Evolutionary conservation across 176 grass and related monocot genomes (phyloP).

Genomic region (Zoysia japonica): DNA sequence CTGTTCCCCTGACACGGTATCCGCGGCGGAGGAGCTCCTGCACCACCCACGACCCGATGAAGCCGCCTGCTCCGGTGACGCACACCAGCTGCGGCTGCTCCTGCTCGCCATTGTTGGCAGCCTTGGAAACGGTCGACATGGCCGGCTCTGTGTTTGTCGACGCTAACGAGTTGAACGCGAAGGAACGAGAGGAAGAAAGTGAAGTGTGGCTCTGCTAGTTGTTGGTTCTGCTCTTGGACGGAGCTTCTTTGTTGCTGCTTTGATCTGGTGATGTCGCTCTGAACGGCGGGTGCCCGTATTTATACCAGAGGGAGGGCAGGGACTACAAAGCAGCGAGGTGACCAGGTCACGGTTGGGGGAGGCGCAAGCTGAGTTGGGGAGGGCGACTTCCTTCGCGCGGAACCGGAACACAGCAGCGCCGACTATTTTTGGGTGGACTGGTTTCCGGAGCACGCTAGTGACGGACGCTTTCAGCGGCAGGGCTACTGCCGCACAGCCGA

Average conservation of each 20-base stretch:
- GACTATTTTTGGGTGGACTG: not conserved
- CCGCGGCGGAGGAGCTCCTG: conserved; percentile 49
- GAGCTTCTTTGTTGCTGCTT: not conserved
- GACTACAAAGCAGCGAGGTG: not conserved
- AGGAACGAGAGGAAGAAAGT: not conserved
- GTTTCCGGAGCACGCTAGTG: not conserved
- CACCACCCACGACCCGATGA: conserved; percentile 58
- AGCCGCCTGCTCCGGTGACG: conserved; percentile 52
- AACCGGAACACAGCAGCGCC: not conserved
- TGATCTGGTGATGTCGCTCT: not conserved
- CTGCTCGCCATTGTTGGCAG: not conserved
- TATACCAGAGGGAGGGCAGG: not conserved
- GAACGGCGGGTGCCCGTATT: not conserved
- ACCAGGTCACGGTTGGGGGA: not conserved
- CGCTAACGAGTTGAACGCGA: not conserved
- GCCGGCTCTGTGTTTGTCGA: not conserved
- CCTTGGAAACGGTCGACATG: conserved; percentile 9
- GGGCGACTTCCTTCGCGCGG: not conserved
- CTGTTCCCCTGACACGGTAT: conserved; percentile 54
- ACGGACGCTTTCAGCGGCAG: conserved; percentile 1
- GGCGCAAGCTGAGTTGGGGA: not conserved
- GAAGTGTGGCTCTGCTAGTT: too few relatives aligned
- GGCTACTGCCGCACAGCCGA: too few relatives aligned
- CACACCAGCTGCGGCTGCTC: conserved; percentile 35
- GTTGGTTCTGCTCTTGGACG: not conserved